A percentile compares a stretch with the other conserved stretches of the same genome.
phyloP scores from a whole-genome alignment of 305 asterid genomes.

The Solanum hybrid region DNA sequence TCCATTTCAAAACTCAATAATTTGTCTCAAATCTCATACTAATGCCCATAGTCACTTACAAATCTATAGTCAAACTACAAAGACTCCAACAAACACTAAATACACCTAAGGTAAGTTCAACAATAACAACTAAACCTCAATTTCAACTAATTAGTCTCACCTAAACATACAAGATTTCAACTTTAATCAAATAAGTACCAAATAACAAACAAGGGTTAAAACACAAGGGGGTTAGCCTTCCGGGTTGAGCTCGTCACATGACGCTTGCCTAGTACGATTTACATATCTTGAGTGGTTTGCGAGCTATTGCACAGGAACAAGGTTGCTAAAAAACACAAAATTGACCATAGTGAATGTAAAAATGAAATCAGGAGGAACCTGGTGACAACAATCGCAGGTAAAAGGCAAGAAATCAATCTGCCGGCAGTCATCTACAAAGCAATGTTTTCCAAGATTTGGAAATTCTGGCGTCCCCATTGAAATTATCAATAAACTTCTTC shows the following conservation, averaged over 20 bases:
- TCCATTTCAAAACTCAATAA: background rate
- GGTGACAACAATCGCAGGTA: slow-evolving; percentile 85
- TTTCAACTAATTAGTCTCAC: background rate
- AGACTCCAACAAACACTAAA: background rate
- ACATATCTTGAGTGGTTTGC: accelerated
- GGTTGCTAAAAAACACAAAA: background rate
- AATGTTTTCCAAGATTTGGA: slow-evolving; percentile 81
- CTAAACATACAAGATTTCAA: background rate
- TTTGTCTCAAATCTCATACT: background rate
- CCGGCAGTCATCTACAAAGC: slow-evolving; percentile 78
- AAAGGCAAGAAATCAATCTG: slow-evolving; percentile 92
- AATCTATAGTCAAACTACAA: background rate
- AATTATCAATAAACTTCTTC: background rate
- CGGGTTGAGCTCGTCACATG: background rate
- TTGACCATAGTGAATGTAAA: background rate
- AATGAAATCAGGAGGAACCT: slow-evolving; percentile 25
- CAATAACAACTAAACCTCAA: background rate
- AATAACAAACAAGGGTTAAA: background rate
- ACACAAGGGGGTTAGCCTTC: background rate
- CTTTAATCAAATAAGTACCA: background rate
- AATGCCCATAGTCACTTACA: background rate
- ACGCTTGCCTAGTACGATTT: background rate
- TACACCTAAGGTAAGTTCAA: background rate
- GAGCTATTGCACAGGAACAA: background rate
- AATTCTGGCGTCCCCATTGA: slow-evolving; percentile 84